Base-by-base conservation (phyloP, 2,329 filamentous ascomycete species). In the Trichoderma brevicompactum region DNA sequence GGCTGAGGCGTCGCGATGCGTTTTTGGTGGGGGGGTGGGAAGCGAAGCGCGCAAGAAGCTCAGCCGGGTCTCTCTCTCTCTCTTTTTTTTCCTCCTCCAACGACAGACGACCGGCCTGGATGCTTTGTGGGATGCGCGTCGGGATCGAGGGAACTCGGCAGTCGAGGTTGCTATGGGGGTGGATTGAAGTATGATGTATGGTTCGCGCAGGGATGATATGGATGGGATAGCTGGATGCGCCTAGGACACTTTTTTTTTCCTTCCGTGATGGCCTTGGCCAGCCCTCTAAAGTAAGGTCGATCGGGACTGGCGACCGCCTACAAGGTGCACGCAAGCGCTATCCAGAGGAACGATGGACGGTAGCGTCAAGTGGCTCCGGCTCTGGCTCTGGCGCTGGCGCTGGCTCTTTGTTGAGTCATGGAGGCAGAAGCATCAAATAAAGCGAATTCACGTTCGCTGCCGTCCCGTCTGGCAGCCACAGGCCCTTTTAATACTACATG, bases 1-100 rank as follows among this genome's bases (percentile, higher is more conserved):
- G 65, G 61, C 53, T 60, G 66, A 46, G 50, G 61, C 46, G 60
- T 66, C 65, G 65, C 65, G 65, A 66, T 65, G 64, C 38, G 50
- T 54, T 44, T 53, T 63, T 52, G 64, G 59, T 49, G 64, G 65
- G 50, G 59, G 43, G 38, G 12, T 7, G 32, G 23, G 36, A 54
- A 48, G 40, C 28, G 32, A 54, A 50, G 62, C 62, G 65, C 65
- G 65, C 65, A 60, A 56, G 46, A 55, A 64, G 36, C 36, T 49
- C 59, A 58, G 64, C 44, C 40, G 56, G 64, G 44, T 28, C 13
- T 49, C 13, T 32, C 23, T 34, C n/a, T n/a, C n/a, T n/a, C n/a
- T n/a, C n/a, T 44, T 23, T 32, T 38, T 17, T 38, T 53, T 38
- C 6, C 36, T 38, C 36, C 36, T 10, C 17, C 44, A 13, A 54